phyloP scores from a whole-genome alignment of 108 stramenopile species.

The Conticribra weissflogii region DNA sequence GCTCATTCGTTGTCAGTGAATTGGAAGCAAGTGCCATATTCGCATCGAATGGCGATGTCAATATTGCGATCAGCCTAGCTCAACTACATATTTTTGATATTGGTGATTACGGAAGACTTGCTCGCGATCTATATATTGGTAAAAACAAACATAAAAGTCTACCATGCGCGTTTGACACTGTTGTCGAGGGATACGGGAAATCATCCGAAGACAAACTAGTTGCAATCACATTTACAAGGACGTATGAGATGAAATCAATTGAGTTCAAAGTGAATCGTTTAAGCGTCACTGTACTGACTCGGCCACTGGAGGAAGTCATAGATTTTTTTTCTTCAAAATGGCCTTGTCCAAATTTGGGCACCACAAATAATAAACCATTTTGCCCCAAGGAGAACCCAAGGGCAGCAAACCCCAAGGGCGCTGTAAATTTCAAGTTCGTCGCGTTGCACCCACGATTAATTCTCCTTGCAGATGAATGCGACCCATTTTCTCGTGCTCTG shows the following conservation, averaged over 20 bases:
- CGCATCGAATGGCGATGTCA: constrained; percentile 29
- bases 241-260: constrained; percentile 20
- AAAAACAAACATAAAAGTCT: constrained; percentile 14
- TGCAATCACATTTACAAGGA: constrained; percentile 7
- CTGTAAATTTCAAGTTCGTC: constrained; percentile 57
- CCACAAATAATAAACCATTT: not conserved
- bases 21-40: constrained; percentile 31
- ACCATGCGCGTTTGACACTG: constrained; percentile 59
- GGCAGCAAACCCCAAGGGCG: not conserved
- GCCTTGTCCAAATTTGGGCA: constrained; percentile 7
- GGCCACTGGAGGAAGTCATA: constrained; percentile 14
- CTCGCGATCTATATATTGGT: constrained; percentile 34
- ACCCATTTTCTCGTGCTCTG: constrained; percentile 65
- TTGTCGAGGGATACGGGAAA: constrained; percentile 59
- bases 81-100: constrained; percentile 63
- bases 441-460: constrained; percentile 77
- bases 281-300: constrained; percentile 11
- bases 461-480: constrained; percentile 73
- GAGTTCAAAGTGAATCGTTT: constrained; percentile 20
- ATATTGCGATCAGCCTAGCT: constrained; percentile 48
- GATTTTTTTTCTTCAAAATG: constrained; percentile 7
- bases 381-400: not conserved
- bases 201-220: not conserved
- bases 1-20: constrained; percentile 39
- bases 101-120: constrained; percentile 58